These are phyloP conservation scores for Septoria petroselini DNA, from an alignment of 2,329 filamentous ascomycete species.

Conservation along the genomic window DNA sequence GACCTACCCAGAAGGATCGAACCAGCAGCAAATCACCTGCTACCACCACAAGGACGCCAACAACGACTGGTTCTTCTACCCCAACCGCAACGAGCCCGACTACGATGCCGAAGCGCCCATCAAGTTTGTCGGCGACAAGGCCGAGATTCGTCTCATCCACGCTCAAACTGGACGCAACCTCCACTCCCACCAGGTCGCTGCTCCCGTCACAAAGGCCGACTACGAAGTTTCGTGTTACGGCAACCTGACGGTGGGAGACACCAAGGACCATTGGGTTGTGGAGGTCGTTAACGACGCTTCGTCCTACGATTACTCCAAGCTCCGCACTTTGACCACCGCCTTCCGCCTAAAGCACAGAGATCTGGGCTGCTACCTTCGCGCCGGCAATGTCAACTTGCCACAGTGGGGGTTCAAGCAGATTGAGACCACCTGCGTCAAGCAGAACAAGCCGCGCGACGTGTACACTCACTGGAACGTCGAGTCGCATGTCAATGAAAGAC, in stretches of 20 bases:
- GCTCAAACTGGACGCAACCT: conserved; percentile 94
- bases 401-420: conserved; percentile 99
- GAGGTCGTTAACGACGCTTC: conserved; percentile 89
- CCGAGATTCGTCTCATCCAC: conserved; percentile 82
- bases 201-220: conserved; percentile 83
- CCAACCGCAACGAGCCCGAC: conserved; percentile 73
- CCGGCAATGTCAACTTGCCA: conserved; percentile 91
- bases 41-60: conserved; percentile 99
- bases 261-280: conserved; percentile 95
- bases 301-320: conserved; percentile 75
- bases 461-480: conserved; percentile 99
- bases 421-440: conserved; percentile 90
- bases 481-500: conserved; percentile 86
- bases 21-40: conserved; percentile 95
- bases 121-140: conserved; percentile 71
- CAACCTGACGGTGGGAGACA: conserved; percentile 90
- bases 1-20: conserved; percentile 89
- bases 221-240: conserved; percentile 95
- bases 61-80: conserved; percentile 99
- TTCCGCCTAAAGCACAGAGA: conserved; percentile 82
- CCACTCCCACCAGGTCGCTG: conserved; percentile 86
- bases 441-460: conserved; percentile 85
- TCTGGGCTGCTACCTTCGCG: conserved; percentile 88
- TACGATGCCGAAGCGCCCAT: conserved; percentile 69
- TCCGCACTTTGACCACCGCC: conserved; percentile 87